Percentiles rank a stretch among this genome's conserved stretches.
These are phyloP conservation scores for Cryomyces minteri DNA, from an alignment of 495 filamentous ascomycete species.

Conservation along the genomic window DNA sequence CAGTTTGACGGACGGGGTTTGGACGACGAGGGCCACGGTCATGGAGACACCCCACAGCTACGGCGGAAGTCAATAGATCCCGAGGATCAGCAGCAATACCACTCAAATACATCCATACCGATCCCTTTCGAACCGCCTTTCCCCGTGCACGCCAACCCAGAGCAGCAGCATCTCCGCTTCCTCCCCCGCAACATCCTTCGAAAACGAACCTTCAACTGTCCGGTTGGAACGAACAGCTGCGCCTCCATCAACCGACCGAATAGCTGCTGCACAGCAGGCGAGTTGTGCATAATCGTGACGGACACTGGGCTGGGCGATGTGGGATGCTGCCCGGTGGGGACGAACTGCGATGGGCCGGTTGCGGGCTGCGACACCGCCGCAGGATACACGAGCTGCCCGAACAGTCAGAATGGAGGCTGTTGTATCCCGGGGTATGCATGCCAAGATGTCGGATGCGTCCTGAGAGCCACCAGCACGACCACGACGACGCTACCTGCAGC, in stretches of 20 bases:
- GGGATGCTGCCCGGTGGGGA: conserved; percentile 67
- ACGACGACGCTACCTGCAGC: conserved; percentile 6
- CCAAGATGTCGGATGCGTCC: conserved; percentile 49
- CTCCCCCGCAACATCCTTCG: conserved; percentile 13
- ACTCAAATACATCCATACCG: conserved; percentile 13
- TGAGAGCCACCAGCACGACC: conserved; percentile 5
- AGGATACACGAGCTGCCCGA: conserved; percentile 50
- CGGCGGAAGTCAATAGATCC: conserved; percentile 8
- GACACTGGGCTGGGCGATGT: conserved; percentile 60
- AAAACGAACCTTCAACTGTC: conserved; percentile 51
- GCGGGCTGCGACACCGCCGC: conserved; percentile 31
- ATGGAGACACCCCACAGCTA: neutral
- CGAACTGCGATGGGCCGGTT: conserved; percentile 47
- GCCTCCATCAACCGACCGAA: conserved; percentile 47
- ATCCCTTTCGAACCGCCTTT: conserved; percentile 24
- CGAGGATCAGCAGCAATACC: neutral
- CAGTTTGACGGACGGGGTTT: conserved; percentile 20
- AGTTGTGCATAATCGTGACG: conserved; percentile 52
- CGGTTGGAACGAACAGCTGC: conserved; percentile 48
- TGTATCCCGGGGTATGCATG: conserved; percentile 72
- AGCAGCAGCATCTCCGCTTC: conserved; percentile 1
- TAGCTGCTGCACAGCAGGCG: conserved; percentile 52
- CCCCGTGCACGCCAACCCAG: conserved; percentile 6
- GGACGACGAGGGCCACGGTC: neutral
- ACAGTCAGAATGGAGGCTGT: conserved; percentile 62